Base-by-base conservation (phyloP, 257 asterid genomes). In the Verbascum thapsus region DNA sequence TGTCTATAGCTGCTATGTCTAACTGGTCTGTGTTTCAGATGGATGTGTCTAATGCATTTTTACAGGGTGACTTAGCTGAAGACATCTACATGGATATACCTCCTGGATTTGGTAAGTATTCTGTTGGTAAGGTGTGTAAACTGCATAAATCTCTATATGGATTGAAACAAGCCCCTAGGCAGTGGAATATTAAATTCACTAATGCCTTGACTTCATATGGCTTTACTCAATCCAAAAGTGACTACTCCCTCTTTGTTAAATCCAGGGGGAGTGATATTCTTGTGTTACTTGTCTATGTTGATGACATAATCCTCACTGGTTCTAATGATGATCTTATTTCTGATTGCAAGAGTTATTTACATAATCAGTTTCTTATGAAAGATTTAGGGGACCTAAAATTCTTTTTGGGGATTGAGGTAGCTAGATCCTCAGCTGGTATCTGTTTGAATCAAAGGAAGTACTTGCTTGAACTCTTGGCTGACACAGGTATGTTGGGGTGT, bases 41-140 rank as follows among this genome's bases (percentile, higher is more conserved):
- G 13, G 63, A 57, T 34, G 45, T 57, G 0, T 8, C 2, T 5
- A 57, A 57, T 57, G 63, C 48, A 0, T 57, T 57, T 32, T 11
- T 10, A 0, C 47, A 13, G 10, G 63, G 63, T 0, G 17, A 26
- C 37, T 2, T 57, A 2, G 2, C 3, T 26, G 44, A 57, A 0
- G 63, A 57, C 0, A 16, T 57, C 18, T 59, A 59, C 16, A 59
- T 59, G 51, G 10, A 0, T 0, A 3, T 38, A 0, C 50, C 65
- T 4, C 10, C 11, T 5, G 52, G 52, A 5, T 8, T 39, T 7
- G 43, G 43, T 1, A 2, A 39, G 6, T 5, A 7, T n/a, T n/a
- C n/a, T n/a, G n/a, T n/a, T n/a, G n/a, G n/a, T 5, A 39, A 39
- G 43, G 43, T 39, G 2, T 39, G 43, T 39, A 7, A 10, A 7